Evolutionary conservation across 2,329 filamentous ascomycete genomes (phyloP).

Genomic region (Eutypella sp.): DNA sequence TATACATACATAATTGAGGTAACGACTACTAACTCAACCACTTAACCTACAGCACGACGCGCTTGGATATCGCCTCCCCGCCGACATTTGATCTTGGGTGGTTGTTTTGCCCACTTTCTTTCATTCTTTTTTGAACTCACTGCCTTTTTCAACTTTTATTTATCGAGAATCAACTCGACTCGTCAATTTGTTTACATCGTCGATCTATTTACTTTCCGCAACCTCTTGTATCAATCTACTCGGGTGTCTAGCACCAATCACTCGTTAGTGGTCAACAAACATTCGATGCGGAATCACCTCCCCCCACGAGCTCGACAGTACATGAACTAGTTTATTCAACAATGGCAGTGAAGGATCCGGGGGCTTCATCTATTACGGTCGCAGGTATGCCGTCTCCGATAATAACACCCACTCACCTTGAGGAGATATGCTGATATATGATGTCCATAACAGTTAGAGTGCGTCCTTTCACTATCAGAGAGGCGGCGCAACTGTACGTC

Average conservation of each 20-base stretch:
- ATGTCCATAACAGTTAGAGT: conserved; percentile 53
- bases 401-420: no score
- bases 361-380: conserved; percentile 55
- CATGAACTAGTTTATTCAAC: conserved; percentile 9
- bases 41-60: no score
- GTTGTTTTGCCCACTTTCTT: no score
- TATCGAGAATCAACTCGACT: not conserved
- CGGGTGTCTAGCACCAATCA: no score
- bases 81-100: no score
- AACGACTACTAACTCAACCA: no score
- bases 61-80: no score
- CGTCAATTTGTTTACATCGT: not conserved
- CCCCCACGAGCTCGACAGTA: conserved; percentile 2
- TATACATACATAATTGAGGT: no score
- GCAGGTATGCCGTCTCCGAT: conserved; percentile 43
- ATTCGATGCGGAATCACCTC: conserved; percentile 6
- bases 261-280: no score
- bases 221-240: no score
- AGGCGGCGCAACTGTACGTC: conserved; percentile 81
- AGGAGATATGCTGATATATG: conserved; percentile 22
- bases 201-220: no score
- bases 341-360: conserved; percentile 36
- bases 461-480: conserved; percentile 75
- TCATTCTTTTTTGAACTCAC: not conserved
- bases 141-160: not conserved